Conservation (phyloP, 805 yeast genomes). For the Candida dajiaensis region DNA sequence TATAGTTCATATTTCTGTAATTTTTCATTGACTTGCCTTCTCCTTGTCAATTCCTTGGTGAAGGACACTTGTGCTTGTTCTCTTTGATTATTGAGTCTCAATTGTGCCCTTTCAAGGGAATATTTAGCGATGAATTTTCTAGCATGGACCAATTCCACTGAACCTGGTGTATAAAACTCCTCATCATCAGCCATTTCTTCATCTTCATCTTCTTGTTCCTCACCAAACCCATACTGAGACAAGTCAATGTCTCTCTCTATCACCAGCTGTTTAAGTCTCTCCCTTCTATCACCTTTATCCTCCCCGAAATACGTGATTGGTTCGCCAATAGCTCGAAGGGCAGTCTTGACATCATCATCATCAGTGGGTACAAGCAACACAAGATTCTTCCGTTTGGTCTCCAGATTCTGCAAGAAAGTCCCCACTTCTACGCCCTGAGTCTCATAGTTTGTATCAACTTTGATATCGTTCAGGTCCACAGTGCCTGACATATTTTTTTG, state of each 20-base stretch:
- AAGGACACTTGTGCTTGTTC: constrained; percentile 29
- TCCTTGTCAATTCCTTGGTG: constrained; percentile 35
- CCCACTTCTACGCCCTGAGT: constrained; percentile 23
- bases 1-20: constrained; percentile 35
- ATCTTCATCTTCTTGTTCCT: constrained; percentile 22
- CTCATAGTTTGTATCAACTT: constrained; percentile 20
- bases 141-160: constrained; percentile 41
- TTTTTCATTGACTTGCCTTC: constrained; percentile 37
- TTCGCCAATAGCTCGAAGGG: constrained; percentile 45
- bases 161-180: constrained; percentile 83
- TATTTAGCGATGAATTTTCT: constrained; percentile 46
- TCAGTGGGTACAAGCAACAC: constrained; percentile 48
- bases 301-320: constrained; percentile 58
- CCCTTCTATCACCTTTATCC: constrained; percentile 53
- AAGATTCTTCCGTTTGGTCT: constrained; percentile 23
- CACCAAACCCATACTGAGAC: constrained; percentile 1
- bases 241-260: constrained; percentile 26
- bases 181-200: constrained; percentile 56
- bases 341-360: constrained; percentile 54
- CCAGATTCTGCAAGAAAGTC: constrained; percentile 22
- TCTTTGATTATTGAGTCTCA: constrained; percentile 34
- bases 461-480: constrained; percentile 19
- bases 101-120: constrained; percentile 43
- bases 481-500: background rate
- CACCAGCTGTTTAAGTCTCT: constrained; percentile 45